Conservation (phyloP, 1,284 basidiomycete genomes). For the Ceratobasidium theobromae region DNA sequence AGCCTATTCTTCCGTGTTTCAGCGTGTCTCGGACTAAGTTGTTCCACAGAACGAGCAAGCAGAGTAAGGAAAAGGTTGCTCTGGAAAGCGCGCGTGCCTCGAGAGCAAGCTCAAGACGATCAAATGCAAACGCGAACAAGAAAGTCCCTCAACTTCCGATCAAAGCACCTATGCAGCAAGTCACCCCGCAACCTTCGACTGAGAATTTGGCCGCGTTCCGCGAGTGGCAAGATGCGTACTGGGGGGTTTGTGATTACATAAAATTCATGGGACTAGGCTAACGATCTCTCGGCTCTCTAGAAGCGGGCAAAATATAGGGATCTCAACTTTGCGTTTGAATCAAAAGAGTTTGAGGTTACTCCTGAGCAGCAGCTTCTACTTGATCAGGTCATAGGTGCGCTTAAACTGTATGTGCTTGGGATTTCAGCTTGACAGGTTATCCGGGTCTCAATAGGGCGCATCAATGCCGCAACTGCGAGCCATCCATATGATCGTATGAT, state of each 20-base stretch:
- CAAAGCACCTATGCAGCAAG: constrained; percentile 5
- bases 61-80: not conserved
- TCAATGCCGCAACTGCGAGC: constrained; percentile 12
- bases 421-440: not conserved
- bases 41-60: not conserved
- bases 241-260: constrained; percentile 13
- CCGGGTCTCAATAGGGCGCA: not conserved
- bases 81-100: not conserved
- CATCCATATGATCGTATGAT: constrained; percentile 26
- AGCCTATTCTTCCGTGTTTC: not conserved
- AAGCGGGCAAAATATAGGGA: constrained; percentile 8
- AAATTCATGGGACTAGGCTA: not conserved
- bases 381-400: constrained; percentile 10
- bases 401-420: constrained; percentile 4
- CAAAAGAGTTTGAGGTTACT: constrained; percentile 11
- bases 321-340: constrained; percentile 3
- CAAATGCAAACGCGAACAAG: constrained; percentile 9
- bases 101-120: constrained; percentile 11
- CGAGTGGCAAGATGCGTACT: constrained; percentile 17
- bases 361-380: constrained; percentile 14
- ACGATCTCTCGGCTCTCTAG: not conserved
- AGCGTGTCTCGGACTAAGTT: not conserved
- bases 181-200: not conserved
- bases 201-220: constrained; percentile 6
- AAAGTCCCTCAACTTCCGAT: not conserved